Evolutionary conservation across 2,329 filamentous ascomycete genomes (phyloP).

Genomic region (Tricladium varicosporioides): DNA sequence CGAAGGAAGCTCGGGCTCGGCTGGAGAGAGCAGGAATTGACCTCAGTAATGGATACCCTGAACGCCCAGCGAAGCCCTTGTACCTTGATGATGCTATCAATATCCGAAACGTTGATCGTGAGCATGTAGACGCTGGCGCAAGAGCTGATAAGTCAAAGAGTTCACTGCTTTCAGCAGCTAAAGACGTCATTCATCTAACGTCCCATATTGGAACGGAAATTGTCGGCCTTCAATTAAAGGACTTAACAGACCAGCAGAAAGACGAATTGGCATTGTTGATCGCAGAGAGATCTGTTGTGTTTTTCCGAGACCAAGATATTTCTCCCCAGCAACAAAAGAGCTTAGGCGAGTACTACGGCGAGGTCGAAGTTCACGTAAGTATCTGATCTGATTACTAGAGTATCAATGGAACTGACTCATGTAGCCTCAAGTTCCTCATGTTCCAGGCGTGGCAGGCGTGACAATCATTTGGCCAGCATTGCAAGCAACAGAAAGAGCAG

Average conservation of each 20-base stretch:
- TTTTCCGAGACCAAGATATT: slow-evolving; percentile 50
- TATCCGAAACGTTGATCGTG: slow-evolving; percentile 56
- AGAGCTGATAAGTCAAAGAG: slow-evolving; percentile 66
- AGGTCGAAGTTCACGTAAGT: slow-evolving; percentile 66
- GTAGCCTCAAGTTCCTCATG: slow-evolving; percentile 68
- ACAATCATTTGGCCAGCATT: slow-evolving; percentile 71
- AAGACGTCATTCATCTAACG: slow-evolving; percentile 49
- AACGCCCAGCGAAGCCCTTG: slow-evolving; percentile 63
- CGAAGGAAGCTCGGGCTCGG: slow-evolving; percentile 53
- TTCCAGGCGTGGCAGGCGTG: slow-evolving; percentile 64
- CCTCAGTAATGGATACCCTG: slow-evolving; percentile 68
- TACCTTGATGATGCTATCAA: slow-evolving; percentile 69
- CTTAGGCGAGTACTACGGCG: slow-evolving; percentile 62
- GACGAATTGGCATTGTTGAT: slow-evolving; percentile 44
- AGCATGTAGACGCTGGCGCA: slow-evolving; percentile 58
- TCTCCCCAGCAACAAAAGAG: slow-evolving; percentile 60
- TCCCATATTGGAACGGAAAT: slow-evolving; percentile 42
- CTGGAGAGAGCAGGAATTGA: slow-evolving; percentile 69
- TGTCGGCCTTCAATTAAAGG: slow-evolving; percentile 39
- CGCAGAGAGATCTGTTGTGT: slow-evolving; percentile 40
- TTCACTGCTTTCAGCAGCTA: slow-evolving; percentile 57
- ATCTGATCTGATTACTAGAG: not conserved
- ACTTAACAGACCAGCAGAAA: slow-evolving; percentile 39
- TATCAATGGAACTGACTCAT: slow-evolving; percentile 5
- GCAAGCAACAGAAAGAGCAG: slow-evolving; percentile 56